phyloP scores from a whole-genome alignment of 2,329 filamentous ascomycete species.

The Alternaria panax region DNA sequence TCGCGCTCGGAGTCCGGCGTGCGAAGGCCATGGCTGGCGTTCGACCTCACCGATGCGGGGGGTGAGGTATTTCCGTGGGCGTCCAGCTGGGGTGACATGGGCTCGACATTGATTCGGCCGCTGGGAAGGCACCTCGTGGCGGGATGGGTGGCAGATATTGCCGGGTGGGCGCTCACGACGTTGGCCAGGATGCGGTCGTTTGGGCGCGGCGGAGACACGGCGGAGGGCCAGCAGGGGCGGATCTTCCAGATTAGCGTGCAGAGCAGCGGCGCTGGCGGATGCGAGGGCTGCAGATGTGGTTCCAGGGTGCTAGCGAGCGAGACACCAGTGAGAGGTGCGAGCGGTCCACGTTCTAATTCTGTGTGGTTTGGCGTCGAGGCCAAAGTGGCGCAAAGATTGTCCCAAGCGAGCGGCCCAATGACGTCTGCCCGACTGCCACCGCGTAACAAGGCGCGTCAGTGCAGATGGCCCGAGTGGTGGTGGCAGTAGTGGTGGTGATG shows the following conservation, averaged over 20 bases:
- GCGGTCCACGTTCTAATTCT: constrained; percentile 41
- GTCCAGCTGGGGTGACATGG: constrained; percentile 52
- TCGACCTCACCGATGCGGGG: constrained; percentile 52
- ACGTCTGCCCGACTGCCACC: constrained; percentile 27
- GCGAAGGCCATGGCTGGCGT: constrained; percentile 33
- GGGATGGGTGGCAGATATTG: constrained; percentile 45
- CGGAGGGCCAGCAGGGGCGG: constrained; percentile 29
- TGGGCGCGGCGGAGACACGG: constrained; percentile 31
- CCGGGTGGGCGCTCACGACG: constrained; percentile 27
- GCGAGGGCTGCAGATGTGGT: constrained; percentile 14
- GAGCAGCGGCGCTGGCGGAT: constrained; percentile 23
- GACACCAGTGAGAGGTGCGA: constrained; percentile 24
- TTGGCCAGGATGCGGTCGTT: constrained; percentile 32
- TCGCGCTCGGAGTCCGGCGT: constrained; percentile 24
- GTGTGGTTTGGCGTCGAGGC: constrained; percentile 34
- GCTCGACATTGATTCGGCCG: constrained; percentile 53
- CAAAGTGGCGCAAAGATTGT: constrained; percentile 31
- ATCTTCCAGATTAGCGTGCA: constrained; percentile 18
- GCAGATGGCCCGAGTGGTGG: constrained; percentile 1
- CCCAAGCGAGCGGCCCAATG: constrained; percentile 36
- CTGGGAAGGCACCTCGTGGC: constrained; percentile 40
- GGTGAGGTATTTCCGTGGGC: constrained; percentile 51
- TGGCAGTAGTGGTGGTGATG: background rate
- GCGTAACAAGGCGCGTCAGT: constrained; percentile 13
- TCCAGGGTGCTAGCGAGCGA: constrained; percentile 21